Evolutionary conservation across 176 grass and related monocot genomes (phyloP).

Genomic region (Tillandsia leiboldiana): DNA sequence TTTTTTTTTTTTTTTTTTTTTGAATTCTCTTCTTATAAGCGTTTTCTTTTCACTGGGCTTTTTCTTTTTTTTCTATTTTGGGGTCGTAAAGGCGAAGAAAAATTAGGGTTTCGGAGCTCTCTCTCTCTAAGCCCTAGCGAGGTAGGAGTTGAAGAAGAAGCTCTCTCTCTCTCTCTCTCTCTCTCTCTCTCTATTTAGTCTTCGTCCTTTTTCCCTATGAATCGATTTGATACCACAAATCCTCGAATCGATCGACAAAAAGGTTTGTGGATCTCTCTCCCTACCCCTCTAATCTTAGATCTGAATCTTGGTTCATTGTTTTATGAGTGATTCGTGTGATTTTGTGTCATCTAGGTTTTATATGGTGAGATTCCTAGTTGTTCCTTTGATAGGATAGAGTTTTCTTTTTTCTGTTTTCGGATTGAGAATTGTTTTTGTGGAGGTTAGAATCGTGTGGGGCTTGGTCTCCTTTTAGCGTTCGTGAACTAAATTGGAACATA

Average conservation of each 20-base stretch:
- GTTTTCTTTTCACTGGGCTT: no score
- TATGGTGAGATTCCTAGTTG: neutral
- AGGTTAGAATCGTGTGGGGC: neutral
- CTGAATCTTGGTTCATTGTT: neutral
- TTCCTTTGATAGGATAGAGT: neutral
- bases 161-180: no score
- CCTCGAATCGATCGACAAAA: neutral
- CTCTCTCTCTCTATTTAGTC: neutral
- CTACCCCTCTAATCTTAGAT: neutral
- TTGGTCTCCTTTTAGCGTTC: no score
- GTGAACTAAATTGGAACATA: no score
- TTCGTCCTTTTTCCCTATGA: neutral
- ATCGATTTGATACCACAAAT: neutral
- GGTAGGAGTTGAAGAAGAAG: no score
- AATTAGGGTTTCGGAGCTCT: no score
- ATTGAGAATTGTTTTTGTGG: neutral
- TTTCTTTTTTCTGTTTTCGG: neutral
- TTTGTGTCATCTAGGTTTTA: neutral
- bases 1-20: no score
- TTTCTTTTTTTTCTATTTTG: no score
- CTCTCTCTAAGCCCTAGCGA: no score
- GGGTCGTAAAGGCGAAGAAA: no score
- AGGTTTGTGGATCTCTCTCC: neutral
- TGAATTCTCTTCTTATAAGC: no score
- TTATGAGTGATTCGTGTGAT: neutral